A percentile compares a stretch with the other conserved stretches of the same genome.
Evolutionary conservation across 1,284 basidiomycete genomes (phyloP).

Genomic region (Rhodotorula sp.): DNA sequence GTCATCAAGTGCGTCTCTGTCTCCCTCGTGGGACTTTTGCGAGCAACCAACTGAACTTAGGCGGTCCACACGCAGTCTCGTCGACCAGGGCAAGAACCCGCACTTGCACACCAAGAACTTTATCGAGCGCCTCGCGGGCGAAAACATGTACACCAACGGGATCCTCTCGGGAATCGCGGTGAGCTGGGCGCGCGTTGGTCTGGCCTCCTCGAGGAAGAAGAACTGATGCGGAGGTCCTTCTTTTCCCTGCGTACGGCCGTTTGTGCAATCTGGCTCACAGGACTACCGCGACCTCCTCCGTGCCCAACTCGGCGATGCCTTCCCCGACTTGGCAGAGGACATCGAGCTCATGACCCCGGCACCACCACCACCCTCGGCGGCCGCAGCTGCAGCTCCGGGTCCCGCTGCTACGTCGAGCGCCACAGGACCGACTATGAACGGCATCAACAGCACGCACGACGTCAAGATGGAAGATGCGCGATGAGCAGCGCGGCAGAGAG

Average conservation of each 20-base stretch:
- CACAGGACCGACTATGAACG: neutral
- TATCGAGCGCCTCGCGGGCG: constrained; percentile 71
- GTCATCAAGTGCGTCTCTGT: constrained; percentile 31
- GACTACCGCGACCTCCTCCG: constrained; percentile 41
- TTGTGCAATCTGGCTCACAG: constrained; percentile 27
- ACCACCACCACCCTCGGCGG: neutral
- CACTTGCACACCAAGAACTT: constrained; percentile 72
- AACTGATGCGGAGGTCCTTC: neutral
- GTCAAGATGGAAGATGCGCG: constrained; percentile 22
- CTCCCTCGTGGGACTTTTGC: too few species aligned
- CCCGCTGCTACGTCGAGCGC: neutral
- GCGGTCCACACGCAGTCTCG: constrained; percentile 53
- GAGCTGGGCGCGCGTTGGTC: constrained; percentile 5
- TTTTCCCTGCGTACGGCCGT: neutral
- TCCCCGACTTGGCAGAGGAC: constrained; percentile 36
- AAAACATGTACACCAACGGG: constrained; percentile 86
- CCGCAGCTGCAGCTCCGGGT: neutral
- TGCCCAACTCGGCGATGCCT: constrained; percentile 37
- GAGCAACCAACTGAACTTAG: too few species aligned
- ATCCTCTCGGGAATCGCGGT: constrained; percentile 73
- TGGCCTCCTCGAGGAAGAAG: too few species aligned
- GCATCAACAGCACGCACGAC: neutral
- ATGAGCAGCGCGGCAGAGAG: neutral
- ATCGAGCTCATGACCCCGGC: neutral
- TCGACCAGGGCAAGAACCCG: constrained; percentile 73